These are phyloP conservation scores for Blastobotrys persicus DNA, from an alignment of 1,139 yeast species.

Conservation along the genomic window DNA sequence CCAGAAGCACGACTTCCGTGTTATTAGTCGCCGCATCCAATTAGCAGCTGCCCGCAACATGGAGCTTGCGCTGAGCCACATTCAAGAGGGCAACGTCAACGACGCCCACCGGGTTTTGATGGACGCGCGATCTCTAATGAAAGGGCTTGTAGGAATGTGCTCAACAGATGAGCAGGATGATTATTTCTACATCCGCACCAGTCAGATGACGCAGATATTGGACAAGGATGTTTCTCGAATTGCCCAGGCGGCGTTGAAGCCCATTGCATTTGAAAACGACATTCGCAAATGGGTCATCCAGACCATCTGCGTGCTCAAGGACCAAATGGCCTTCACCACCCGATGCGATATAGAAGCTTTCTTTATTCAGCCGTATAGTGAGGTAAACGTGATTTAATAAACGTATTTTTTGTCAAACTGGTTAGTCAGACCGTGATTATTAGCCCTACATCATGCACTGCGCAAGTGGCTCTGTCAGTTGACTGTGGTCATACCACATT, in stretches of 20 bases:
- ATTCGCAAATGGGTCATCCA: slow-evolving; percentile 29
- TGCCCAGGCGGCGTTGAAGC: slow-evolving; percentile 14
- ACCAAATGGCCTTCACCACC: slow-evolving; percentile 27
- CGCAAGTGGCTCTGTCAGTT: too few species aligned
- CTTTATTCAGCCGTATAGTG: slow-evolving; percentile 17
- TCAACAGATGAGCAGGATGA: slow-evolving; percentile 11
- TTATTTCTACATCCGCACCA: slow-evolving; percentile 19
- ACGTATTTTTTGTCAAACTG: not conserved
- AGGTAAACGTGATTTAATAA: slow-evolving; percentile 9
- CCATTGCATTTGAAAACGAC: slow-evolving; percentile 26
- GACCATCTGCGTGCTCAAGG: slow-evolving; percentile 26
- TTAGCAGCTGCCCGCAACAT: slow-evolving; percentile 26
- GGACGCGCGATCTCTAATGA: slow-evolving; percentile 19
- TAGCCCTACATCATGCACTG: too few species aligned
- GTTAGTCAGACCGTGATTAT: too few species aligned
- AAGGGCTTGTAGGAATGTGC: slow-evolving; percentile 18
- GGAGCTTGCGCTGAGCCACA: slow-evolving; percentile 20
- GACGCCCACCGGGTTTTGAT: slow-evolving; percentile 16
- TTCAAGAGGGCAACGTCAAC: slow-evolving; percentile 9
- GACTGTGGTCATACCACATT: too few species aligned
- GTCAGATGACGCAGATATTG: slow-evolving; percentile 19
- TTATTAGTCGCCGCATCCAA: slow-evolving; percentile 28
- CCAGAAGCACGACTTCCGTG: slow-evolving; percentile 22
- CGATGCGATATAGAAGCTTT: slow-evolving; percentile 26
- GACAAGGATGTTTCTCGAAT: slow-evolving; percentile 21